A percentile compares a stretch with the other conserved stretches of the same genome.
Evolutionary conservation across 2,329 filamentous ascomycete genomes (phyloP).

Genomic region (Claviceps sp.): DNA sequence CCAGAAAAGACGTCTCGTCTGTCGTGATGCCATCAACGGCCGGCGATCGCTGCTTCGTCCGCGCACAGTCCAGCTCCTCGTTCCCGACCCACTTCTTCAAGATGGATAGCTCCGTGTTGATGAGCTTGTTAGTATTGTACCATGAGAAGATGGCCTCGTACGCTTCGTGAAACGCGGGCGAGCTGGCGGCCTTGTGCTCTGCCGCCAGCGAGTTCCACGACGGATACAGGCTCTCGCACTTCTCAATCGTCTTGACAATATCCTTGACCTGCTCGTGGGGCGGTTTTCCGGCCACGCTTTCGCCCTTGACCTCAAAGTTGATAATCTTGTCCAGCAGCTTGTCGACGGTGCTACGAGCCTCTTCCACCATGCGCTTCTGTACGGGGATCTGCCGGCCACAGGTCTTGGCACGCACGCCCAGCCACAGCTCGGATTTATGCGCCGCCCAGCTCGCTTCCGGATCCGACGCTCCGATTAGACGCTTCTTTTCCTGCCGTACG

Average conservation of each 20-base stretch:
- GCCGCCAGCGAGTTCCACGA: conserved; percentile 61
- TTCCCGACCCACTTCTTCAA: conserved; percentile 96
- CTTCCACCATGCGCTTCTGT: conserved; percentile 79
- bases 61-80: conserved; percentile 80
- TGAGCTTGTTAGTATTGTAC: conserved; percentile 94
- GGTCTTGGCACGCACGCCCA: conserved; percentile 70
- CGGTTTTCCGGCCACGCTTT: conserved; percentile 80
- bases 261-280: conserved; percentile 81
- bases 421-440: conserved; percentile 71
- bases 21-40: conserved; percentile 51
- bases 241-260: conserved; percentile 80
- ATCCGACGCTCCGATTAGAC: conserved; percentile 66
- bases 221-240: conserved; percentile 73
- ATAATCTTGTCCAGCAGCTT: conserved; percentile 75
- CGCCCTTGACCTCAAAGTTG: conserved; percentile 86
- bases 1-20: conserved; percentile 91
- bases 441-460: conserved; percentile 46
- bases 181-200: conserved; percentile 65
- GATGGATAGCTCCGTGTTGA: conserved; percentile 86
- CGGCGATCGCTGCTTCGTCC: conserved; percentile 55
- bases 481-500: conserved; percentile 94
- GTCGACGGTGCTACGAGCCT: conserved; percentile 61
- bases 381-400: conserved; percentile 75
- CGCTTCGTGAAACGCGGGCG: conserved; percentile 64
- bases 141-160: conserved; percentile 85